Evolutionary conservation across 257 asterid species (phyloP).

Genomic region (Solanum paucissectum): DNA sequence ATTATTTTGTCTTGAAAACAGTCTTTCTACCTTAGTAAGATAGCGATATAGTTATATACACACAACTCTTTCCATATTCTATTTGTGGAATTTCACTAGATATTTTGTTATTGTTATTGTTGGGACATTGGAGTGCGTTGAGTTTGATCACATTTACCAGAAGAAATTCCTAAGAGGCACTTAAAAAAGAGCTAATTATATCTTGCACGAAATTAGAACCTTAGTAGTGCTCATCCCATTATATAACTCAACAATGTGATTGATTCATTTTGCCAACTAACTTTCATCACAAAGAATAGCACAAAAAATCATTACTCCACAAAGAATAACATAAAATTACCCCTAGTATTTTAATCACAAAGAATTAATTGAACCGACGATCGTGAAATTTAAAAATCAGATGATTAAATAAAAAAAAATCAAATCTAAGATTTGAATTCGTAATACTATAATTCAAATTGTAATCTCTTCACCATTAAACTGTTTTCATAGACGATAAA

Average conservation of each 20-base stretch:
- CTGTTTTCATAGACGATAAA: not conserved
- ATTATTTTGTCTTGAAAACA: too few relatives aligned
- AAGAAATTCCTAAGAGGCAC: not conserved
- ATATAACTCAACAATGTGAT: not conserved
- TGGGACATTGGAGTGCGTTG: not conserved
- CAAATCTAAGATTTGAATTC: not conserved
- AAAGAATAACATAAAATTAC: not conserved
- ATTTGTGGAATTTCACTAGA: too few relatives aligned
- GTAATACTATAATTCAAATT: not conserved
- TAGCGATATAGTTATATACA: too few relatives aligned
- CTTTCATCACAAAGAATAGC: not conserved
- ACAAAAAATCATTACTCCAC: not conserved
- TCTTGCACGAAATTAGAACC: not conserved
- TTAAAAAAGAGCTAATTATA: not conserved
- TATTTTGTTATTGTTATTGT: not conserved
- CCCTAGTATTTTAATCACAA: not conserved
- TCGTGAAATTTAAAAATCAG: not conserved
- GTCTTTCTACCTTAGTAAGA: too few relatives aligned
- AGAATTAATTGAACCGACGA: not conserved
- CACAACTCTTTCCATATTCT: fast-evolving
- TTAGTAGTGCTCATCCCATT: not conserved
- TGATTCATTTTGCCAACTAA: not conserved
- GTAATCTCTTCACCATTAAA: not conserved
- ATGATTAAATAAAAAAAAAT: not conserved
- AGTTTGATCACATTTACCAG: not conserved